phyloP scores from a whole-genome alignment of 2,329 filamentous ascomycete species.

The Fusarium irregulare region DNA sequence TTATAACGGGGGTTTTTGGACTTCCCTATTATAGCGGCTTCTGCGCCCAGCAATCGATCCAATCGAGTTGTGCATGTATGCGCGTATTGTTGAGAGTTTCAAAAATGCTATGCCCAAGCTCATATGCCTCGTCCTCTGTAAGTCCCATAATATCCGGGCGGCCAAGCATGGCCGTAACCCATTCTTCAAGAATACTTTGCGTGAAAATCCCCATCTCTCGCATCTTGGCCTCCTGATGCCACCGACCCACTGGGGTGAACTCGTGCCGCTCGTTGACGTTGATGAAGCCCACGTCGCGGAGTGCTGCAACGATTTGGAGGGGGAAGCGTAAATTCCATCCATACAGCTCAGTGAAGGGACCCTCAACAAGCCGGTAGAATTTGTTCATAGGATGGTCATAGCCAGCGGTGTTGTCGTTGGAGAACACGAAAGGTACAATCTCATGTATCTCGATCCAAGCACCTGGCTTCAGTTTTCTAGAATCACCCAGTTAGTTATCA shows the following conservation, averaged over 20 bases:
- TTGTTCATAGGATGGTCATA: constrained; percentile 49
- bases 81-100: constrained; percentile 49
- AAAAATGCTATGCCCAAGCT: constrained; percentile 48
- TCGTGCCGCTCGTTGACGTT: constrained; percentile 47
- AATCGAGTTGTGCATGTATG: constrained; percentile 51
- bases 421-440: constrained; percentile 48
- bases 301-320: constrained; percentile 43
- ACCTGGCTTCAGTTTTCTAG: constrained; percentile 52
- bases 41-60: constrained; percentile 55
- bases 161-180: constrained; percentile 50
- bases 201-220: constrained; percentile 55
- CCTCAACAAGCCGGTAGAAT: constrained; percentile 50
- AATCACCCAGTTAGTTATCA: constrained; percentile 17
- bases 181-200: constrained; percentile 52
- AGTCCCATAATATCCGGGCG: constrained; percentile 51
- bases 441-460: constrained; percentile 57
- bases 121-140: constrained; percentile 49
- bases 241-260: constrained; percentile 53
- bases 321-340: constrained; percentile 52
- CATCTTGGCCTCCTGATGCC: constrained; percentile 50
- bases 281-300: constrained; percentile 51
- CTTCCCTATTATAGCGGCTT: constrained; percentile 47
- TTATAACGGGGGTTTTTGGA: not conserved
- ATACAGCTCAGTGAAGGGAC: constrained; percentile 49
- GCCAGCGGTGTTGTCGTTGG: constrained; percentile 48